These are phyloP conservation scores for Hericium erinaceus DNA, from an alignment of 768 basidiomycete species.

Conservation along the genomic window DNA sequence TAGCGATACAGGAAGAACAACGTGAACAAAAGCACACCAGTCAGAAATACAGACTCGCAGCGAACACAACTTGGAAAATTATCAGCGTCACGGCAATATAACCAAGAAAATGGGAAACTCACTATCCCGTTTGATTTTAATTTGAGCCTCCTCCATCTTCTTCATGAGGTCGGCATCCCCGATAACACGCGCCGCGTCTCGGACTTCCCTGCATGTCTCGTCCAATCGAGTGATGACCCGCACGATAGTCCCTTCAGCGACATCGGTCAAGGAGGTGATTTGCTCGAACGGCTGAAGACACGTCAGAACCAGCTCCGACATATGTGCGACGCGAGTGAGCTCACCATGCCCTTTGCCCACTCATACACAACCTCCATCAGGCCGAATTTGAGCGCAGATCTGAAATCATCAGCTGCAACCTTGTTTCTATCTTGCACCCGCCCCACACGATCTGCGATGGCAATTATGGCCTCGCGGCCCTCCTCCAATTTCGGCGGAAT, in stretches of 20 bases:
- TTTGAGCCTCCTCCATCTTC: conserved; percentile 96
- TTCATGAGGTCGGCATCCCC: conserved; percentile 93
- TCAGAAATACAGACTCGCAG: conserved; percentile 81
- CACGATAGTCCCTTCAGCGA: conserved; percentile 95
- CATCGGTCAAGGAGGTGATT: conserved; percentile 86
- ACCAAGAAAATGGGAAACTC: conserved; percentile 28
- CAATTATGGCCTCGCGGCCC: conserved; percentile 70
- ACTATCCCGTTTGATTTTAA: conserved; percentile 94
- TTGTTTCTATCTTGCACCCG: conserved; percentile 73
- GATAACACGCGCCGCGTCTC: conserved; percentile 95
- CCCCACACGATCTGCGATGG: conserved; percentile 71
- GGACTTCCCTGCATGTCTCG: conserved; percentile 92
- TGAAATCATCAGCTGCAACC: conserved; percentile 72
- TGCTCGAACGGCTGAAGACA: conserved; percentile 83
- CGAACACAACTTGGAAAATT: conserved; percentile 59
- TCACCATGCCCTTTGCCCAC: conserved; percentile 98
- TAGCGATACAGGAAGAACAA: background rate
- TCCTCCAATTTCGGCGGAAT: conserved; percentile 72
- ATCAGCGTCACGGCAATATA: background rate
- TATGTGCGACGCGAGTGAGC: conserved; percentile 15
- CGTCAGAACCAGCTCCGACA: background rate
- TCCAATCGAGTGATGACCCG: conserved; percentile 92
- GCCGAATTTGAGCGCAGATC: conserved; percentile 77
- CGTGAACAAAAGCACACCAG: background rate
- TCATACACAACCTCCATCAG: conserved; percentile 96